phyloP scores from a whole-genome alignment of 2,329 filamentous ascomycete genomes.

The Cercospora zeae-maydis region DNA sequence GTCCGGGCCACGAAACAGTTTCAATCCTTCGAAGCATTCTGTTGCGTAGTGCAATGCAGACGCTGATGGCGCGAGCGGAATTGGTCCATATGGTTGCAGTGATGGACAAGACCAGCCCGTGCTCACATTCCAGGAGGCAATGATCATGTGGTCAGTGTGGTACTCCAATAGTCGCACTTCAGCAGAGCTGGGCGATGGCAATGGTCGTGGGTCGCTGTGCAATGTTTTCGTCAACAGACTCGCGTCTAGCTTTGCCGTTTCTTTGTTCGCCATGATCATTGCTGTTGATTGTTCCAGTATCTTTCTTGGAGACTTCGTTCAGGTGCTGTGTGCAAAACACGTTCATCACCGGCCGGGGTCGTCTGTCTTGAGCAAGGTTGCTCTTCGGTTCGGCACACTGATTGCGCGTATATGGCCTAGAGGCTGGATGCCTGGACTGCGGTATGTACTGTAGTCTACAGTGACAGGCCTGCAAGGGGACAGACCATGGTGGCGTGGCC shows the following conservation, averaged over 20 bases:
- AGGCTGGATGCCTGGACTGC: neutral
- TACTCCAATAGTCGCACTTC: constrained; percentile 40
- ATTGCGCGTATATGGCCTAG: neutral
- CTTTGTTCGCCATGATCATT: neutral
- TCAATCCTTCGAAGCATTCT: constrained; percentile 83
- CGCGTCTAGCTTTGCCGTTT: constrained; percentile 12
- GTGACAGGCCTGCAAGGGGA: neutral
- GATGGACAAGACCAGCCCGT: constrained; percentile 69
- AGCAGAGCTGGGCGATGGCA: constrained; percentile 33
- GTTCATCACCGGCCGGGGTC: neutral
- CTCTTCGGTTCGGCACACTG: neutral
- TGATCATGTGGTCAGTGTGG: constrained; percentile 84
- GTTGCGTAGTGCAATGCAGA: constrained; percentile 82
- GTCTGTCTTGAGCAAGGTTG: neutral
- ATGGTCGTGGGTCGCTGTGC: constrained; percentile 26
- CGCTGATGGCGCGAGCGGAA: constrained; percentile 74
- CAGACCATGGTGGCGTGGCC: neutral
- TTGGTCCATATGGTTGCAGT: constrained; percentile 70
- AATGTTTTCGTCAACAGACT: constrained; percentile 34
- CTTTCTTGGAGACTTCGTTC: neutral
- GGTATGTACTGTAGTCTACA: too few relatives aligned
- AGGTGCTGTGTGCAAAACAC: neutral
- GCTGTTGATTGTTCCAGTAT: neutral
- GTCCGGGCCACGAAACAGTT: constrained; percentile 65
- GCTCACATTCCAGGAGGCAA: constrained; percentile 60